These are phyloP conservation scores for Boletus subparvulus DNA, from an alignment of 768 basidiomycete species.

Conservation along the genomic window DNA sequence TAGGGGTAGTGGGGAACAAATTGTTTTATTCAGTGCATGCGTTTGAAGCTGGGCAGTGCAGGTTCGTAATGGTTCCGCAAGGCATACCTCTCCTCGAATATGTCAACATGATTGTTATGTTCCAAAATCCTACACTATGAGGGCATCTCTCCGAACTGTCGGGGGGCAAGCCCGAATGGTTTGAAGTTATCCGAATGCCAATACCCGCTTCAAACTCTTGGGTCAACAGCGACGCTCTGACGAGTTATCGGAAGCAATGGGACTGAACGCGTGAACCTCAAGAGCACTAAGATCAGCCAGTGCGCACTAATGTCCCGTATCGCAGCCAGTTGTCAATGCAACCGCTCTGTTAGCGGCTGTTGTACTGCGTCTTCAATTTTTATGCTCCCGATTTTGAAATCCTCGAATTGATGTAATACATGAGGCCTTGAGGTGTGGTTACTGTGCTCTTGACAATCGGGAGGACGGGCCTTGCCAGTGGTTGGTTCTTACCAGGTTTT, in stretches of 20 bases:
- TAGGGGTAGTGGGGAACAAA: slow-evolving; percentile 69
- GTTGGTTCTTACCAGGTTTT: background rate
- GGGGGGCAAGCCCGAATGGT: background rate
- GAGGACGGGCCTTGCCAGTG: background rate
- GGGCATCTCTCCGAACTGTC: background rate
- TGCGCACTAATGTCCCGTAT: background rate
- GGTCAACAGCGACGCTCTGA: background rate
- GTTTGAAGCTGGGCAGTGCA: background rate
- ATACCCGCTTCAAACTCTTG: background rate
- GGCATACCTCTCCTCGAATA: background rate
- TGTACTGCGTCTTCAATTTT: background rate
- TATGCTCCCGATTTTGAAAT: background rate
- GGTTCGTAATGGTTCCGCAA: background rate
- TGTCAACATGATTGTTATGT: background rate
- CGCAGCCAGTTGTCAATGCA: background rate
- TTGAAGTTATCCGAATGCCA: background rate
- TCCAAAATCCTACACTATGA: background rate
- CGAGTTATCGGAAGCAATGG: background rate
- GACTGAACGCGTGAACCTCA: background rate
- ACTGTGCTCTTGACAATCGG: background rate
- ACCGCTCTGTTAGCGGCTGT: background rate
- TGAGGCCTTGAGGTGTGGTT: background rate
- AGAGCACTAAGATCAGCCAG: background rate
- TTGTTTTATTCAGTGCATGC: slow-evolving; percentile 64
- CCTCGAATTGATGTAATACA: background rate